phyloP scores from a whole-genome alignment of 495 filamentous ascomycete genomes.

The Evernia prunastri region DNA sequence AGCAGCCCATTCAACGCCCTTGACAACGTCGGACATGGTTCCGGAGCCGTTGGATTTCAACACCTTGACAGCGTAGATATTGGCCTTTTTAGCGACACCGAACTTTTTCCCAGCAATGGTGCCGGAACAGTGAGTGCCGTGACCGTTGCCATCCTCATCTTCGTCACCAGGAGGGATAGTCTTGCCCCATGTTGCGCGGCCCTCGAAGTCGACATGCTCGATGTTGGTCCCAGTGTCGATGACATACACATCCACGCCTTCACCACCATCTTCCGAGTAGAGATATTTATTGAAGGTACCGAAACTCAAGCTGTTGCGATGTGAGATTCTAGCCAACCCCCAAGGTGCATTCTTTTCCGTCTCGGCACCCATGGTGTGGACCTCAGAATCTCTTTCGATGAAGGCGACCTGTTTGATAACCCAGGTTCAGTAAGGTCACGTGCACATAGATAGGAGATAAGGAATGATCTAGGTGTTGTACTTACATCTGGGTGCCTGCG shows the following conservation, averaged over 20 bases:
- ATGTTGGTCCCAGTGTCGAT: conserved; percentile 96
- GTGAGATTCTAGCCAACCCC: conserved; percentile 96
- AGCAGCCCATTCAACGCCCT: conserved; percentile 95
- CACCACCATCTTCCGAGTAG: conserved; percentile 82
- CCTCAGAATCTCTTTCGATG: conserved; percentile 88
- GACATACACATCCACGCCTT: conserved; percentile 98
- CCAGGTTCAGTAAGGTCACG: conserved; percentile 18
- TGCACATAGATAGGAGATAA: conserved; percentile 20
- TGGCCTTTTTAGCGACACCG: conserved; percentile 98
- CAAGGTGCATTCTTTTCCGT: conserved; percentile 90
- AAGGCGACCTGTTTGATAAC: conserved; percentile 69
- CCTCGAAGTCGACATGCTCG: conserved; percentile 94
- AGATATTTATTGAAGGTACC: conserved; percentile 97
- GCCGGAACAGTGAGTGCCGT: conserved; percentile 99
- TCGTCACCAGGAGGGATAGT: conserved; percentile 80
- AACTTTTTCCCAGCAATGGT: conserved; percentile 97
- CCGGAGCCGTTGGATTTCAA: conserved; percentile 95
- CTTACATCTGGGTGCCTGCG: conserved; percentile 96
- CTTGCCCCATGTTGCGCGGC: conserved; percentile 92
- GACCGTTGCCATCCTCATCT: conserved; percentile 93
- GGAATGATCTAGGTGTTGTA: conserved; percentile 26
- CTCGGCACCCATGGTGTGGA: conserved; percentile 65
- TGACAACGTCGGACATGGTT: conserved; percentile 96
- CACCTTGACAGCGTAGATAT: conserved; percentile 95
- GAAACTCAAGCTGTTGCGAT: conserved; percentile 79